Evolutionary conservation across 306 rosid species (phyloP).

Genomic region (Chamaecrista fasciculata): DNA sequence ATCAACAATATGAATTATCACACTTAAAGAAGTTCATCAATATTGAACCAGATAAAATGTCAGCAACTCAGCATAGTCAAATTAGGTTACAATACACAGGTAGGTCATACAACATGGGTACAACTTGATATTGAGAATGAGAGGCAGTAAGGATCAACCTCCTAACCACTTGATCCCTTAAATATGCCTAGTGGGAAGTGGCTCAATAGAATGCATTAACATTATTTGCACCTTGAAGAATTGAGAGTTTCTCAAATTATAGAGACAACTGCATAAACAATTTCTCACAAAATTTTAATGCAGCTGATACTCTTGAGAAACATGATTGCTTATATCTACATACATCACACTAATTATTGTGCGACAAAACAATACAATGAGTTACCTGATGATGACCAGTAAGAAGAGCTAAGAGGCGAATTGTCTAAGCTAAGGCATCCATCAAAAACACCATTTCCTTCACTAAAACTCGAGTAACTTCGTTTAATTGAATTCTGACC

Average conservation of each 20-base stretch:
- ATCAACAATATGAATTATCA: not conserved
- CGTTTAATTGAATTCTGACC: conserved; percentile 37
- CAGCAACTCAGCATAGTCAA: not conserved
- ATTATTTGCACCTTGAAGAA: not conserved
- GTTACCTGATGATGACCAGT: conserved; percentile 44
- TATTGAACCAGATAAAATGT: not conserved
- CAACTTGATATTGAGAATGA: not conserved
- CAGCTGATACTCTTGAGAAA: not conserved
- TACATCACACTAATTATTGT: not conserved
- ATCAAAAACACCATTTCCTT: conserved; percentile 42
- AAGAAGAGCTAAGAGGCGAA: conserved; percentile 34
- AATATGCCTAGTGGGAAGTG: not conserved
- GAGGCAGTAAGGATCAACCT: not conserved
- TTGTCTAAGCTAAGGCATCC: conserved; percentile 40
- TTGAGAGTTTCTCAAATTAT: not conserved
- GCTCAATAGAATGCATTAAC: not conserved
- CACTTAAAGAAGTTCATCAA: not conserved
- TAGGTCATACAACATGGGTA: not conserved
- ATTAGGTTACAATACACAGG: too few relatives aligned
- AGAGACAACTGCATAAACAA: not conserved
- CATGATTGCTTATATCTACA: not conserved
- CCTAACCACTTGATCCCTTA: not conserved
- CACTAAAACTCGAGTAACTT: conserved; percentile 37
- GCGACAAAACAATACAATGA: not conserved
- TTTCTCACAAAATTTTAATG: not conserved